phyloP scores from a whole-genome alignment of 2,329 filamentous ascomycete species.

The Hansfordia pulvinata region DNA sequence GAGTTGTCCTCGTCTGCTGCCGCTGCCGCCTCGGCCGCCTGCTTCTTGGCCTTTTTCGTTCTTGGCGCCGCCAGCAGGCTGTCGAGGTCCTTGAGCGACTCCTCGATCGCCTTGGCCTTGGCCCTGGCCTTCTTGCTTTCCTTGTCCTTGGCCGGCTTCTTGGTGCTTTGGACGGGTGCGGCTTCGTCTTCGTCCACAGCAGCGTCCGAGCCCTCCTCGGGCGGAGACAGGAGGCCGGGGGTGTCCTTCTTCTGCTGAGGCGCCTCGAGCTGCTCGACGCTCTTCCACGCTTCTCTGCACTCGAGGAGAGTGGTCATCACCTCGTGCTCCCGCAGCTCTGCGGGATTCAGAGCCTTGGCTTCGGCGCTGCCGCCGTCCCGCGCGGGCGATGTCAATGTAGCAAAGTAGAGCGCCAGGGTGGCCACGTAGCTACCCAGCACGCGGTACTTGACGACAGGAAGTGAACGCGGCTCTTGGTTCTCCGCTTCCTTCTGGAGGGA shows the following conservation, averaged over 20 bases:
- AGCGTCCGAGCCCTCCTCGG: constrained; percentile 16
- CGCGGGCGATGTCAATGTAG: constrained; percentile 72
- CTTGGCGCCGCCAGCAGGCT: constrained; percentile 37
- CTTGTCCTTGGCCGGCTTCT: constrained; percentile 25
- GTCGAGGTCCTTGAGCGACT: constrained; percentile 56
- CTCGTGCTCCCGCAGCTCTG: constrained; percentile 76
- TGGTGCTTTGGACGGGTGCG: constrained; percentile 8
- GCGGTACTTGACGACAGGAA: constrained; percentile 61
- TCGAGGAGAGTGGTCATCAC: constrained; percentile 77
- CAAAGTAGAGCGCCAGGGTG: constrained; percentile 85
- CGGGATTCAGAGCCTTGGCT: constrained; percentile 52
- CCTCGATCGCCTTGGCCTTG: constrained; percentile 50
- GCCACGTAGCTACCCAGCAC: constrained; percentile 78
- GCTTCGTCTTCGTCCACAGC: constrained; percentile 18
- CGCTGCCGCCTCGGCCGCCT: constrained; percentile 11
- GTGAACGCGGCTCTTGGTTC: constrained; percentile 32
- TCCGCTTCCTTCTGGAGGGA: constrained; percentile 44
- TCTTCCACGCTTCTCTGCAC: constrained; percentile 70
- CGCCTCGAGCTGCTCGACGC: constrained; percentile 51
- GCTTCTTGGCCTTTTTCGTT: constrained; percentile 26
- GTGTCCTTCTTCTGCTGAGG: constrained; percentile 17
- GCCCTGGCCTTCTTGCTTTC: constrained; percentile 10
- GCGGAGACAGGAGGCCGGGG: constrained; percentile 9
- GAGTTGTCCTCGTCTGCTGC: constrained; percentile 51
- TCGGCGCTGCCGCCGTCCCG: constrained; percentile 40